Conservation (phyloP, 225 moss, liverwort and hornwort genomes). For the Polytrichum formosum region DNA sequence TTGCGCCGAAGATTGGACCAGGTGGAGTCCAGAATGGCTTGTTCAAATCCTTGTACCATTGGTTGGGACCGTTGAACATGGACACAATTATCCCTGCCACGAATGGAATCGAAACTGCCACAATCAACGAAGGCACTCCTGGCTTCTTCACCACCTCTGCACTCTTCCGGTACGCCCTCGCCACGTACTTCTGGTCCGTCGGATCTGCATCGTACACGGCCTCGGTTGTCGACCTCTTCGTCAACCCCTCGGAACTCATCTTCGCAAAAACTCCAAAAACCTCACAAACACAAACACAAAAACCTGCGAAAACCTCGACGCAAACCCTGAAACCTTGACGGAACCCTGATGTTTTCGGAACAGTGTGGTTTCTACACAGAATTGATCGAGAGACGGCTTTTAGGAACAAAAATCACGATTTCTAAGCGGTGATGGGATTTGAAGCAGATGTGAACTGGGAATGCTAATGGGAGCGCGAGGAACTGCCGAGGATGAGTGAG, state of each 20-base stretch:
- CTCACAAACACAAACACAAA: too few species aligned
- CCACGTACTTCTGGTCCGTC: conserved; percentile 52
- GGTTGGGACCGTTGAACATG: conserved; percentile 18
- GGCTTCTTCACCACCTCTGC: conserved; percentile 42
- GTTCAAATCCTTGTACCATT: conserved; percentile 36
- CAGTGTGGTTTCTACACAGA: too few species aligned
- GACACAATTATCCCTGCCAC: conserved; percentile 19
- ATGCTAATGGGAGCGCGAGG: too few species aligned
- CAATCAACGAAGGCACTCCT: conserved; percentile 38
- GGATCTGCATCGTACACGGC: conserved; percentile 37
- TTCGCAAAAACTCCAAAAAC: neutral
- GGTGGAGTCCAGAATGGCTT: conserved; percentile 48
- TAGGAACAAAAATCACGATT: too few species aligned
- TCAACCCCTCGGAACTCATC: conserved; percentile 37
- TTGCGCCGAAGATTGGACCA: conserved; percentile 35
- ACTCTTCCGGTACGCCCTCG: conserved; percentile 47
- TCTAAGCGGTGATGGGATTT: too few species aligned
- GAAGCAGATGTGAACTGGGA: too few species aligned
- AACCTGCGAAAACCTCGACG: too few species aligned
- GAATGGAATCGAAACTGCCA: conserved; percentile 28
- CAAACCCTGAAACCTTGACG: too few species aligned
- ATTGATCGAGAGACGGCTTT: too few species aligned
- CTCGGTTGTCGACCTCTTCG: conserved; percentile 18
- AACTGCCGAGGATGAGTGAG: too few species aligned
- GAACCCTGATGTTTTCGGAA: too few species aligned